phyloP scores from a whole-genome alignment of 257 asterid genomes.

The Solanum sejunctum region DNA sequence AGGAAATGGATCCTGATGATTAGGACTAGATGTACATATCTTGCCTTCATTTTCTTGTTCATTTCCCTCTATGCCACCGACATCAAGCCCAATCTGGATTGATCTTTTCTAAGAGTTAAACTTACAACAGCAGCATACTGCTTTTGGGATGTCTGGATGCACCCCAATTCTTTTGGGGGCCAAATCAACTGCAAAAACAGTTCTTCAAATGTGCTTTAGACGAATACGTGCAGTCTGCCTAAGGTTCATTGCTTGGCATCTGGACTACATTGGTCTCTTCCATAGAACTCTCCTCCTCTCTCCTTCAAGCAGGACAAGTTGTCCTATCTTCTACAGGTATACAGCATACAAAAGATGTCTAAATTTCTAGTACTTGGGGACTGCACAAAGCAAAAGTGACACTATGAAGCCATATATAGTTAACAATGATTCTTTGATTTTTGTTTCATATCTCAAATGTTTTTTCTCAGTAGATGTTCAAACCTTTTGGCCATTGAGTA shows the following conservation, averaged over 20 bases:
- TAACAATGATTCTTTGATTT: not conserved
- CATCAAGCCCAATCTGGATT: not conserved
- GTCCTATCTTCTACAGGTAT: not conserved
- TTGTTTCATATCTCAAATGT: not conserved
- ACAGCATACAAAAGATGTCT: not conserved
- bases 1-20: constrained; percentile 97
- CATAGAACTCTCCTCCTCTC: not conserved
- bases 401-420: not conserved
- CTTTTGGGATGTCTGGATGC: not conserved
- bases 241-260: not conserved
- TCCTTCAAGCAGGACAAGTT: not conserved
- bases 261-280: not conserved
- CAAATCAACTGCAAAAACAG: not conserved
- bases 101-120: not conserved
- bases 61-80: not conserved
- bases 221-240: not conserved
- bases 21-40: constrained; percentile 6
- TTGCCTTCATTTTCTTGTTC: not conserved
- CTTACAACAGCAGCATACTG: not conserved
- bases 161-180: not conserved
- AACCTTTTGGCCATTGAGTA: not conserved
- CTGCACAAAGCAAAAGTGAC: not conserved
- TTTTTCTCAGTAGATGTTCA: not conserved
- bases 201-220: not conserved
- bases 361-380: not conserved